Conservation (phyloP, 2,329 filamentous ascomycete species). For the Plenodomus lindquistii region DNA sequence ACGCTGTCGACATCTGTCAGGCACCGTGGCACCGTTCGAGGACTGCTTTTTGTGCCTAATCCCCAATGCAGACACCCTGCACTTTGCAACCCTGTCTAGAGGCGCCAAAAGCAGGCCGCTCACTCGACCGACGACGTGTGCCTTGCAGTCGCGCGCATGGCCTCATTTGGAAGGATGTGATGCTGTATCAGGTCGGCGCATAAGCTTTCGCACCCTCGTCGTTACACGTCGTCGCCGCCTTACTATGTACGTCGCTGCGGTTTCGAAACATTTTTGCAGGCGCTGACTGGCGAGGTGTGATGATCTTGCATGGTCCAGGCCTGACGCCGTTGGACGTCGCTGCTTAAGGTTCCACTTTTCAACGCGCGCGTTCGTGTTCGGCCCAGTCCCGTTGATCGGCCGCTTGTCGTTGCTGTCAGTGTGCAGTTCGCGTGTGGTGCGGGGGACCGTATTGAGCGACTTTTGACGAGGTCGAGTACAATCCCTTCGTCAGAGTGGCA, state of each 20-base stretch:
- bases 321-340: conserved; percentile 2
- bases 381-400: conserved; percentile 15
- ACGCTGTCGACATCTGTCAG: not conserved
- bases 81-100: conserved; percentile 1
- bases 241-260: conserved; percentile 1
- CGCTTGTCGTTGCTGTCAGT: conserved; percentile 8
- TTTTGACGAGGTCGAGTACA: not conserved
- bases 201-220: not conserved
- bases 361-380: conserved; percentile 2
- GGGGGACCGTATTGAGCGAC: not conserved
- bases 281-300: not conserved
- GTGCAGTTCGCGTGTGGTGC: not conserved
- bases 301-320: conserved; percentile 16
- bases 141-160: conserved; percentile 16
- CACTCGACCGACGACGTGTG: conserved; percentile 6
- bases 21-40: conserved; percentile 8
- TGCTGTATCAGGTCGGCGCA: not conserved
- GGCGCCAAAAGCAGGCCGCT: conserved; percentile 9
- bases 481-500: not conserved
- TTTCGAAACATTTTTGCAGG: conserved; percentile 18
- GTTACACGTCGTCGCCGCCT: not conserved
- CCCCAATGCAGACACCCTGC: conserved; percentile 6
- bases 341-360: conserved; percentile 9
- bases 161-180: conserved; percentile 5
- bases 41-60: conserved; percentile 1